Evolutionary conservation across 2,329 filamentous ascomycete genomes (phyloP), one percentile per base, ranked within the genome.

Genomic region (Trichoderma pleuroti): DNA sequence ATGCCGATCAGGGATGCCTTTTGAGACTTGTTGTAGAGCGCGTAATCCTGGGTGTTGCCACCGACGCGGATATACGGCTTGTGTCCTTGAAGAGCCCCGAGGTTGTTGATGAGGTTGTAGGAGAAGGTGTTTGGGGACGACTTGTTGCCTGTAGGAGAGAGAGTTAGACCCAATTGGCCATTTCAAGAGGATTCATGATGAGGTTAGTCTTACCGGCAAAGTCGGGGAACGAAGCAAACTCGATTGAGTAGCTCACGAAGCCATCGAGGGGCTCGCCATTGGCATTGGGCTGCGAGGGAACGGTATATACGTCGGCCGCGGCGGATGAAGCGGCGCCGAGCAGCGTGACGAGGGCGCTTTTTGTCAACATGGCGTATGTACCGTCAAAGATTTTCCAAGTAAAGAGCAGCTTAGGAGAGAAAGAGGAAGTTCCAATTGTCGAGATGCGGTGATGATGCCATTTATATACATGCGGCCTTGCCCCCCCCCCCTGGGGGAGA

Each of bases 11-110:
- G 80, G 7, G 85, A 86, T 8, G 81, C 80, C 1, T 81, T 76
- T 7, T 89, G 84, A 5, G 82, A 83, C 2, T 83, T 79, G 73
- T 90, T 84, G 77, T 88, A 91, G 46, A 91, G 81, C 6, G 87
- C 87, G 73, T 86, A 89, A 79, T 91, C 88, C 78, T 91, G 89
- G 0, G 89, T 90, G 74, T 90, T 91, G n/a, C 89, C 89, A 4
- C 89, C 88, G 2, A 91, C 87, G 18, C 89, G 82, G 69, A 91
- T 86, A 74, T 87, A 83, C 2, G 89, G 89, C 72, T 88, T 89
- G 8, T 82, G 83, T 10, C 88, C 88, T 16, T 81, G 82, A 4
- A 89, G 75, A n/a, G 82, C 76, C 1, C 81, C 85, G 24, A 91
- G 74, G 70, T 89, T 90, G 36, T 85, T 82, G 30, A 91, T 78